phyloP scores from a whole-genome alignment of 1,139 yeast species.

The Blastobotrys capitulatus region DNA sequence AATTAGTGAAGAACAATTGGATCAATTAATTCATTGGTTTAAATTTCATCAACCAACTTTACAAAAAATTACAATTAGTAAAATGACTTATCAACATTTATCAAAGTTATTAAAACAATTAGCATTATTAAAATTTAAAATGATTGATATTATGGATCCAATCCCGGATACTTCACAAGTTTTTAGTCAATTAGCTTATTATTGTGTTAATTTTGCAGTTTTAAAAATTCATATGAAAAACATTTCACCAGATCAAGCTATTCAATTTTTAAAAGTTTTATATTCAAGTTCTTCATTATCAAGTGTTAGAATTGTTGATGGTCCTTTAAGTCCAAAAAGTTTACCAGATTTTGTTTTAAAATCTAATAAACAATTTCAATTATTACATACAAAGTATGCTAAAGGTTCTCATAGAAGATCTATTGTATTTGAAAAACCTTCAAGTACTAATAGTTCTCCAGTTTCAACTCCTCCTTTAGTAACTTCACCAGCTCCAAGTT shows the following conservation, averaged over 20 bases:
- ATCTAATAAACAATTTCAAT: neutral
- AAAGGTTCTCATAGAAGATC: neutral
- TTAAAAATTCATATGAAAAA: constrained; percentile 8
- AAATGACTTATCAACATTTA: constrained; percentile 5
- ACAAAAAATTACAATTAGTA: constrained; percentile 4
- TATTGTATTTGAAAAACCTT: constrained; percentile 3
- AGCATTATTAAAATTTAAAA: constrained; percentile 1
- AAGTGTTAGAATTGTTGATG: constrained; percentile 5
- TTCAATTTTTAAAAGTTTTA: neutral
- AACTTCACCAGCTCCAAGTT: neutral
- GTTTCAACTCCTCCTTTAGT: neutral
- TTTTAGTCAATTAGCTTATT: constrained; percentile 6
- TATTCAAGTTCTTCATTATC: neutral
- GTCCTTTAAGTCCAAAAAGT: constrained; percentile 2
- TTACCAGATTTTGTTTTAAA: constrained; percentile 5
- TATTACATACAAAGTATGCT: neutral
- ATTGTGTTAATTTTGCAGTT: constrained; percentile 5
- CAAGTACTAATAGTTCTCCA: neutral
- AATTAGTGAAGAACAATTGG: constrained; percentile 7
- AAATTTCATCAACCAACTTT: constrained; percentile 8
- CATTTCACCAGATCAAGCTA: constrained; percentile 1
- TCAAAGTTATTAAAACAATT: neutral
- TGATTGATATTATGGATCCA: constrained; percentile 9
- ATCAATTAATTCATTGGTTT: constrained; percentile 10
- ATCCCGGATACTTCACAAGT: constrained; percentile 3